These are phyloP conservation scores for Aspergillus ochraceus DNA, from an alignment of 2,329 filamentous ascomycete genomes.

Conservation along the genomic window DNA sequence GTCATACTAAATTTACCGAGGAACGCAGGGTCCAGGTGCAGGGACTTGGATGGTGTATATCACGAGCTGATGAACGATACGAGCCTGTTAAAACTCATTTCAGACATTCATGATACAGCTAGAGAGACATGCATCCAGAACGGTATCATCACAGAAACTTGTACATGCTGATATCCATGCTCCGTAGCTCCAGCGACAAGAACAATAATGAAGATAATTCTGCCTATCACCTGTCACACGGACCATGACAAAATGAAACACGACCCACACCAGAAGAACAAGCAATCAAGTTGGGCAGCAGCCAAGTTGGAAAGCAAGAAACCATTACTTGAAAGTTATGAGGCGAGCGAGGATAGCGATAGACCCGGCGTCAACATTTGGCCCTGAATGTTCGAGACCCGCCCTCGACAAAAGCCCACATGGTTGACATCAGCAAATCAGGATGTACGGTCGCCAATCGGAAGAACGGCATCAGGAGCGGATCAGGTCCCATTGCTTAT, in stretches of 20 bases:
- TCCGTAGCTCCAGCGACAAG: too few species aligned
- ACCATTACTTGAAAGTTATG: neutral
- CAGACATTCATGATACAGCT: too few species aligned
- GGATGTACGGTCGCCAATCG: neutral
- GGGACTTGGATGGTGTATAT: too few species aligned
- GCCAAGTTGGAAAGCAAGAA: neutral
- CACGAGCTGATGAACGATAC: too few species aligned
- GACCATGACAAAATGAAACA: neutral
- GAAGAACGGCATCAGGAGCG: constrained; percentile 1
- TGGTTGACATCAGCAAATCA: neutral
- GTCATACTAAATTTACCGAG: neutral
- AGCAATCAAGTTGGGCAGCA: neutral
- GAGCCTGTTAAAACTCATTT: too few species aligned
- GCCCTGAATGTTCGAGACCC: neutral
- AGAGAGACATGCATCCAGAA: too few species aligned
- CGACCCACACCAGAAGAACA: neutral
- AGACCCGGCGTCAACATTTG: neutral
- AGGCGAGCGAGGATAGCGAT: neutral
- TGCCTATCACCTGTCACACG: neutral
- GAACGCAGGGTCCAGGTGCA: too few species aligned
- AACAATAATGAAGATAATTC: neutral
- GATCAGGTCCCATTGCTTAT: neutral
- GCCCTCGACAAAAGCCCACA: neutral
- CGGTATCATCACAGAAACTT: too few species aligned
- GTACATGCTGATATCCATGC: too few species aligned